Percentiles rank a stretch among this genome's conserved stretches.
These are phyloP conservation scores for Chlamydomonas applanata DNA, from an alignment of 139 green algal species.

Conservation along the genomic window DNA sequence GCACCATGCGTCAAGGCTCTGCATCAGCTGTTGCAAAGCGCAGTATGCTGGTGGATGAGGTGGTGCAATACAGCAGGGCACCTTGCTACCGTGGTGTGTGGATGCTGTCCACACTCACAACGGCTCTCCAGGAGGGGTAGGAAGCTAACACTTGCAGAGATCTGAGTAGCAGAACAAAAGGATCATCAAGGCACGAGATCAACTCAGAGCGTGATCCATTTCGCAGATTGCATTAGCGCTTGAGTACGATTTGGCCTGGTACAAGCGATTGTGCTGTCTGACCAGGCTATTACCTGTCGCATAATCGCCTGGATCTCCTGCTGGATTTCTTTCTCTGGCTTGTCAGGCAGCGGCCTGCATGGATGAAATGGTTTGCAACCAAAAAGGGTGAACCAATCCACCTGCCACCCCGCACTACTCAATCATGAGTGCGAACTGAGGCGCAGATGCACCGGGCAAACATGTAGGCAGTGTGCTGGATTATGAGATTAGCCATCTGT, in stretches of 20 bases:
- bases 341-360: constrained; percentile 62
- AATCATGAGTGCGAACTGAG: neutral
- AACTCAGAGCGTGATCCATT: too few relatives aligned
- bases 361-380: neutral
- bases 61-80: too few relatives aligned
- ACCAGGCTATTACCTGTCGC: constrained; percentile 70
- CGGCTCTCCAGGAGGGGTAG: constrained; percentile 87
- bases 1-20: too few relatives aligned
- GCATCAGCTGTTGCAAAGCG: too few relatives aligned
- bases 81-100: too few relatives aligned
- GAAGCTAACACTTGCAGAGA: constrained; percentile 93
- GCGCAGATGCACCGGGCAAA: neutral
- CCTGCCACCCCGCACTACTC: too few relatives aligned
- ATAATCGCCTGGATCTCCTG: constrained; percentile 93
- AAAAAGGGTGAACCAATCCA: too few relatives aligned
- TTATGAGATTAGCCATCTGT: neutral
- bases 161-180: constrained; percentile 57
- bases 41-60: too few relatives aligned
- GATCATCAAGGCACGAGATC: too few relatives aligned
- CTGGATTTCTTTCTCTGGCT: constrained; percentile 82
- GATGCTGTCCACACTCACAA: constrained; percentile 70
- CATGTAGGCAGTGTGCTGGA: neutral
- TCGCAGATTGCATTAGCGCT: too few relatives aligned
- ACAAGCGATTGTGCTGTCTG: too few relatives aligned
- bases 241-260: too few relatives aligned